Evolutionary conservation across 805 yeast species (phyloP), one percentile per base, ranked within the genome.

Genomic region (Kazachstania kunashirensis): DNA sequence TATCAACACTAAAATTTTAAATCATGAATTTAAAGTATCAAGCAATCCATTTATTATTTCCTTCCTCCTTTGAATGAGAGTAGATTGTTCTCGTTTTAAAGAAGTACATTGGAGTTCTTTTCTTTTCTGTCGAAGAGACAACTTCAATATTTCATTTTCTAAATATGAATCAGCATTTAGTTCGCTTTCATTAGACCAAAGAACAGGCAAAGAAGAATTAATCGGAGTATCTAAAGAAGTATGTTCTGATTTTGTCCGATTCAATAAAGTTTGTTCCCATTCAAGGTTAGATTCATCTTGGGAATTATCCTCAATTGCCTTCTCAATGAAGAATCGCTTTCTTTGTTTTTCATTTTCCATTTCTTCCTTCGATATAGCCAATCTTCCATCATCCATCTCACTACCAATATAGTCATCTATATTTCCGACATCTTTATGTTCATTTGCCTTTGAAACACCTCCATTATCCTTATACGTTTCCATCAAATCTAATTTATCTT

Each of bases 401-500:
- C 36, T 34, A 12, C 39, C 24, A 5, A 39, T 44, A 20, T 33
- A 33, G 15, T 44, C 47, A n/a, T 35, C 33, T 8, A 34, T 42
- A 13, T 29, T 34, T 17, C 31, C 29, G 5, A 35, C 34, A 12
- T 31, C 43, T 8, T 46, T 43, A 4, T 40, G 41, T 7, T 44
- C 48, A 33, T 46, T 43, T 2, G 15, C 11, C 13, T 36, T 39
- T 13, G 37, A 18, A 2, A 34, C 12, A 17, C 49, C 49, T 24
- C 50, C 50, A 30, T 41, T 36, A 12, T 40, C 43, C 14, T 41
- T 40, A 8, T 49, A 36, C 8, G 39, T 50, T n/a, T 45, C 58
- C 36, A 43, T 33, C 12, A 55, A 37, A 12, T 51, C 57, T 7
- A 31, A 12, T 39, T 46, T 50, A 32, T 54, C 61, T n/a, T 55